phyloP scores from a whole-genome alignment of 176 grass and related monocot genomes.

The Miscanthus lutarioriparius region DNA sequence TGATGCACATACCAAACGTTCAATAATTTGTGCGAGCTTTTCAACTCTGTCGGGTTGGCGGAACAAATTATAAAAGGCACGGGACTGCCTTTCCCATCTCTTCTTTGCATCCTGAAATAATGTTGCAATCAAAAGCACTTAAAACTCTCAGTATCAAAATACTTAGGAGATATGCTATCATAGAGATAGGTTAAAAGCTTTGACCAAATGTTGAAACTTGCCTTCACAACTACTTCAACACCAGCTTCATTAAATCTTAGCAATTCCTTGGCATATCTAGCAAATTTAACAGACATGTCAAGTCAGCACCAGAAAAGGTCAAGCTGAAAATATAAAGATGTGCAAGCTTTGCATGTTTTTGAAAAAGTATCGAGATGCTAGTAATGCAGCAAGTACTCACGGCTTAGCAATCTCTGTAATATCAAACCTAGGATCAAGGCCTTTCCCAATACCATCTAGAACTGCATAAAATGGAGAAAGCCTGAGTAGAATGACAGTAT shows the following conservation, averaged over 20 bases:
- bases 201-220: constrained; percentile 40
- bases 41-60: constrained; percentile 97
- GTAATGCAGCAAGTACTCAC: constrained; percentile 58
- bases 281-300: constrained; percentile 35
- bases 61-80: constrained; percentile 96
- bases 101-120: constrained; percentile 75
- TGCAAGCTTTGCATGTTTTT: not conserved
- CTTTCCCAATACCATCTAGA: constrained; percentile 99
- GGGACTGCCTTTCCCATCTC: constrained; percentile 95
- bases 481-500: constrained; percentile 28
- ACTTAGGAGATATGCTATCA: not conserved
- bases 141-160: constrained; percentile 22
- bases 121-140: constrained; percentile 24
- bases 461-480: constrained; percentile 60
- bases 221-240: constrained; percentile 92
- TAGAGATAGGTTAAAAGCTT: constrained; percentile 14
- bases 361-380: not conserved
- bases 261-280: constrained; percentile 90
- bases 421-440: constrained; percentile 98
- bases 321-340: constrained; percentile 1
- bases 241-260: constrained; percentile 97
- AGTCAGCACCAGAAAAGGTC: constrained; percentile 29
- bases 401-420: constrained; percentile 99
- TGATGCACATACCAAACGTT: constrained; percentile 64
- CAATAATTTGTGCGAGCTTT: constrained; percentile 85